Base-by-base conservation (phyloP, 441 rosid genomes). In the Capsella rubella region DNA sequence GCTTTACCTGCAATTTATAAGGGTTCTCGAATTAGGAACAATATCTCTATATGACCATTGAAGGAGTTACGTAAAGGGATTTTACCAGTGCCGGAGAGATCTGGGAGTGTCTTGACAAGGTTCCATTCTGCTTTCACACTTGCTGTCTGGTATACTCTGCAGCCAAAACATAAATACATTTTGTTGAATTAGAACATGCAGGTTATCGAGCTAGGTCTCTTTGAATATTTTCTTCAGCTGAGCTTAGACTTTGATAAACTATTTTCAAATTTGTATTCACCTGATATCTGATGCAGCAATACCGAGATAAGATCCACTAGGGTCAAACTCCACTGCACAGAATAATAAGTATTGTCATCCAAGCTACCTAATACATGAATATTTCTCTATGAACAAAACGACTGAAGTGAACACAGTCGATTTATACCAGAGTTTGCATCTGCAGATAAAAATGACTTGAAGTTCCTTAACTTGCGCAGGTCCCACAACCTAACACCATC, bases 401-500 rank as follows among this genome's bases (percentile, higher is more conserved):
- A 53, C 16, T 55, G 39, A 15, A 43, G 27, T 39, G 4, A n/a
- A 63, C 45, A 63, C 1, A n/a, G 6, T 50, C n/a, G 50, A 50
- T 58, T 4, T n/a, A 21, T 78, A 95, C 99, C 99, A 34, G 94
- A 96, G 79, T 89, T 93, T 53, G 98, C 89, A 63, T 89, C 82
- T 14, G 86, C 67, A 63, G 83, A 83, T 13, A 80, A 82, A 56
- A 93, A 86, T 10, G 97, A 84, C 42, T 95, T 86, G 78, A 96
- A 96, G 80, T 91, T 96, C 87, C 84, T 96, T 84, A 96, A 83
- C 79, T 93, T 96, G 13, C 99, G 97, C 74, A 96, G 79, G 83
- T 93, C 99, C 98, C 98, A 96, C 82, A 93, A 77, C 85, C 90
- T 93, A 76, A 96, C 98, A 79, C 99, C 94, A 79, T 96, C 99